Conservation (phyloP, 192 early-diverging fungal genomes). For the Entomortierella beljakovae region DNA sequence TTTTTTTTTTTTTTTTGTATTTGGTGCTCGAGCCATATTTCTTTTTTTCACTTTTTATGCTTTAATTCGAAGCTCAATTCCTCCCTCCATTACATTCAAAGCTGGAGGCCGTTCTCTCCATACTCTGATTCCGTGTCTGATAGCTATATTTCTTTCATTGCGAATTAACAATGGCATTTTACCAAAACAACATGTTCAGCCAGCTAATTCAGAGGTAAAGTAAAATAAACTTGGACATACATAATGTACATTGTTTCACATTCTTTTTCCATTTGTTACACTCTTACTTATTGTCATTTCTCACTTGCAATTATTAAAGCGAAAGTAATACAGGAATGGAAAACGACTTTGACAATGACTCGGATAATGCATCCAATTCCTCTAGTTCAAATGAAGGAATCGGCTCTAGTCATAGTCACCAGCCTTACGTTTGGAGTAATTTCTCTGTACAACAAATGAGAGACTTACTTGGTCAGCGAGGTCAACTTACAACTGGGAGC, state of each 20-base stretch:
- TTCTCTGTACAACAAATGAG: slow-evolving; percentile 40
- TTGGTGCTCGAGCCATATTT: too few relatives aligned
- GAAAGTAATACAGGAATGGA: neutral
- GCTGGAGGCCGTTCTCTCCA: too few relatives aligned
- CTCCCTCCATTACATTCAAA: too few relatives aligned
- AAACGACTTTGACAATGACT: slow-evolving; percentile 16
- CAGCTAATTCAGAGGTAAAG: slow-evolving; percentile 51
- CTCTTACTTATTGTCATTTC: neutral
- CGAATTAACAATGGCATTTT: slow-evolving; percentile 16
- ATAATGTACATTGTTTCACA: too few relatives aligned
- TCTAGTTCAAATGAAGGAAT: neutral
- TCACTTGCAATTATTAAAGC: neutral
- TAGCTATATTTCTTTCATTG: too few relatives aligned
- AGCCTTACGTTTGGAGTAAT: slow-evolving; percentile 44
- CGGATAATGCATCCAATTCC: slow-evolving; percentile 18
- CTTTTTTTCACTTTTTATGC: too few relatives aligned
- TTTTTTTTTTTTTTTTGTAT: too few relatives aligned
- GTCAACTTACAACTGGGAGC: slow-evolving; percentile 40
- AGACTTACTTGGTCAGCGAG: slow-evolving; percentile 40
- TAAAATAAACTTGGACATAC: too few relatives aligned
- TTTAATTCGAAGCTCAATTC: too few relatives aligned
- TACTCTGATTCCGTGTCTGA: too few relatives aligned
- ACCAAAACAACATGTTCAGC: slow-evolving; percentile 53
- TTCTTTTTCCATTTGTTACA: neutral
- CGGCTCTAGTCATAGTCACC: neutral